Evolutionary conservation across 257 asterid genomes (phyloP).

Genomic region (Schizonepeta tenuifolia): DNA sequence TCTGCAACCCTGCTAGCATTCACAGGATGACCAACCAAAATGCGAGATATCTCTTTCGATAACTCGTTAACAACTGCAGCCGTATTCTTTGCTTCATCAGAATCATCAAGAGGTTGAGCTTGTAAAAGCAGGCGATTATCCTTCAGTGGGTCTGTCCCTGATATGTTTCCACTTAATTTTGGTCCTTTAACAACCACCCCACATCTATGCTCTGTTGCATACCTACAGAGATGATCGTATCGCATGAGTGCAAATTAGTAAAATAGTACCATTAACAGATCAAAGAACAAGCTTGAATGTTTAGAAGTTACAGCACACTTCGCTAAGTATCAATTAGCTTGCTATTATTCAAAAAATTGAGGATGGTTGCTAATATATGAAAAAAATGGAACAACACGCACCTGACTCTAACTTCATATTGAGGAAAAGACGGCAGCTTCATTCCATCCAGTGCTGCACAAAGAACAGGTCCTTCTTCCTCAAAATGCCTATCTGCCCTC

Average conservation of each 20-base stretch:
- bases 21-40: slow-evolving; percentile 76
- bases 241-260: slow-evolving; percentile 26
- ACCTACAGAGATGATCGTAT: slow-evolving; percentile 48
- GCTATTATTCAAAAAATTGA: background rate
- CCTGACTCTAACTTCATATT: slow-evolving; percentile 98
- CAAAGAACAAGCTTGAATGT: background rate
- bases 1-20: slow-evolving; percentile 75
- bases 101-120: slow-evolving; percentile 85
- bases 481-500: slow-evolving; percentile 99
- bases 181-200: slow-evolving; percentile 99
- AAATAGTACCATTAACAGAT: slow-evolving; percentile 4
- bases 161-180: slow-evolving; percentile 90
- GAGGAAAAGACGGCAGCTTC: slow-evolving; percentile 80
- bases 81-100: slow-evolving; percentile 85
- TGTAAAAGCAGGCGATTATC: slow-evolving; percentile 83
- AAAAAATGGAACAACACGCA: slow-evolving; percentile 29
- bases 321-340: background rate
- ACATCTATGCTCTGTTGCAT: slow-evolving; percentile 99
- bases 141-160: slow-evolving; percentile 96
- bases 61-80: slow-evolving; percentile 85
- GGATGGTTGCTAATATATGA: slow-evolving; percentile 1
- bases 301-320: slow-evolving; percentile 8
- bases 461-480: slow-evolving; percentile 96
- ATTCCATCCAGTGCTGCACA: slow-evolving; percentile 93
- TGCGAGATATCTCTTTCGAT: slow-evolving; percentile 81